Conservation (phyloP, 148 eudicot genomes). For the Chenopodium quinoa region DNA sequence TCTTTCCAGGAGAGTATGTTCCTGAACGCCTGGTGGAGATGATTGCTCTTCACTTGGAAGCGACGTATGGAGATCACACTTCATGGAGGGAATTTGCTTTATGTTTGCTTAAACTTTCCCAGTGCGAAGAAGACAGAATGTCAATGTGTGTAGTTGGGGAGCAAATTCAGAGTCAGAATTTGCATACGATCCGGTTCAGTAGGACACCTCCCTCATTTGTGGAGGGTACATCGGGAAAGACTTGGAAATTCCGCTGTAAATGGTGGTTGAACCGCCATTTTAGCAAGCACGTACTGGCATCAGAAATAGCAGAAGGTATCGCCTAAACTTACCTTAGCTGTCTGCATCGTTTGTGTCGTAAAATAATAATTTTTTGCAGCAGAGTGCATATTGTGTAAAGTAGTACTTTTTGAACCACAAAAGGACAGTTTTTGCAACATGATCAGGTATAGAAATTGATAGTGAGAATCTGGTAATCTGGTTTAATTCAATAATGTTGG, state of each 20-base stretch:
- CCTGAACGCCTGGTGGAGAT: conserved; percentile 59
- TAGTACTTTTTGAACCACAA: background rate
- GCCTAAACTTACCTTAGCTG: background rate
- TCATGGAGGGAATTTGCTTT: conserved; percentile 78
- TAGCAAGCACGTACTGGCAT: conserved; percentile 39
- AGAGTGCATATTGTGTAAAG: background rate
- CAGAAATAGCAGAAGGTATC: conserved; percentile 72
- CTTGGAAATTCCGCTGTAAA: conserved; percentile 73
- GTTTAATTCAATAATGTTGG: background rate
- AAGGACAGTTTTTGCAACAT: background rate
- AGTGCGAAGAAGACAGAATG: conserved; percentile 60
- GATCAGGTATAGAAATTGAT: background rate
- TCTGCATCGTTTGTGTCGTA: background rate
- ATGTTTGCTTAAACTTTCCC: conserved; percentile 51
- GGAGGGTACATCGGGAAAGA: conserved; percentile 38
- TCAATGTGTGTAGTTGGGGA: conserved; percentile 47
- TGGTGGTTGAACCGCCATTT: conserved; percentile 89
- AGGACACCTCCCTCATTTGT: conserved; percentile 45
- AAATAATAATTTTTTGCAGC: background rate
- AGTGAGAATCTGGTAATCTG: background rate
- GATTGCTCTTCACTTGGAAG: conserved; percentile 81
- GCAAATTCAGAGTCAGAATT: conserved; percentile 22
- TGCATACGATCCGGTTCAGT: conserved; percentile 21
- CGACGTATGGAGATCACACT: conserved; percentile 42
- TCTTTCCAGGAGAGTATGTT: conserved; percentile 54